Evolutionary conservation across 179 eudicot species (phyloP), one percentile per base, ranked within the genome.

Genomic region (Beta macrorhiza): DNA sequence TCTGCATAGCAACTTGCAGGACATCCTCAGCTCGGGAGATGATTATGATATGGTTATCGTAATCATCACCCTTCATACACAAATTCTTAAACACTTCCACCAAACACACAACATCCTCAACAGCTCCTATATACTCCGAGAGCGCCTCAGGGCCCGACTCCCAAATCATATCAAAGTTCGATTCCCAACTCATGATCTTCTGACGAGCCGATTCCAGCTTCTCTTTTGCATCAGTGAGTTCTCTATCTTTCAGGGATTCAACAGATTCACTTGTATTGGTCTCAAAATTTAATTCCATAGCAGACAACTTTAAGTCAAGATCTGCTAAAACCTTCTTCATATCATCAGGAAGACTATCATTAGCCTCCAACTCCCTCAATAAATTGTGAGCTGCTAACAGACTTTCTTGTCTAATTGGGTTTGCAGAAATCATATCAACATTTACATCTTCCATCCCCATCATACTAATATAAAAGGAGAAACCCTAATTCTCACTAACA

Each of bases 1-100:
- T 87, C 14, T n/a, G 86, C 97, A 93, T 91, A 45, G 98, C 89
- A 68, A 79, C 82, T 69, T 92, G 93, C 86, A 93, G 82, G 52
- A 89, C 81, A 75, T 74, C 80, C 71, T 89, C 88, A 62, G 91
- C 95, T 79, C 74, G 87, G 49, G 83, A 83, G 12, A 85, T 64
- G 16, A 89, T 85, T 14, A 85, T 64, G 16, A 89, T 85, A 59
- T 87, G 84, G 65, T 82, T 81, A 56, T 88, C 84, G 62, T 82
- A 80, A 7, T 86, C 85, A 29, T 71, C 61, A 47, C 81, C 85
- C 61, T 82, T 84, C 0, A 84, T 64, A 49, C 80, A 57, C 83
- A 87, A 83, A 13, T 80, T 81, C 76, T 82, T 85, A 17, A 89
- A 81, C 77, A 77, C 73, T 19, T 76, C 86, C 16, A 76, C 80